Conservation (phyloP, 2,329 filamentous ascomycete genomes). For the Colletotrichum eremochloae region DNA sequence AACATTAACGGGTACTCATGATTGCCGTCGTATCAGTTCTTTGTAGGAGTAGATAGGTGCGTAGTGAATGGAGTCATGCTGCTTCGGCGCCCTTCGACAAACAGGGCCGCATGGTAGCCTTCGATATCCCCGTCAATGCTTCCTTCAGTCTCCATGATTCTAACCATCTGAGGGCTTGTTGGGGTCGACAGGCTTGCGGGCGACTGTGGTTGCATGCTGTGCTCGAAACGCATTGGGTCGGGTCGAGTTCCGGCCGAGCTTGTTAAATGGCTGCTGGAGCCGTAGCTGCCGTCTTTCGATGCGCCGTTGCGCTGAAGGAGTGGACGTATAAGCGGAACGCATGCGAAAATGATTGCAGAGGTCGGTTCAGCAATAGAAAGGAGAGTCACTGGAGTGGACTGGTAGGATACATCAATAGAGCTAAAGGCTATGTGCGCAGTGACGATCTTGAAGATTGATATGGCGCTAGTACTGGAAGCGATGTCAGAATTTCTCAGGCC, state of each 20-base stretch:
- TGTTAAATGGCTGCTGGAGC: neutral
- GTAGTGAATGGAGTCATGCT: no score
- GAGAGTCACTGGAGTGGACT: constrained; percentile 3
- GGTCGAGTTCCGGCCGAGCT: no score
- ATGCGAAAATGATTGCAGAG: constrained; percentile 11
- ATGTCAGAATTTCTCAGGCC: neutral
- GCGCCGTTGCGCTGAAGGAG: neutral
- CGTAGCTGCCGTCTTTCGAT: neutral
- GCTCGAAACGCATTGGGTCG: neutral
- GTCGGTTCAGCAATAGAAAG: constrained; percentile 17
- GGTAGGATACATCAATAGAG: neutral
- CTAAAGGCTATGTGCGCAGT: neutral
- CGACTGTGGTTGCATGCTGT: neutral
- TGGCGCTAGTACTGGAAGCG: constrained; percentile 11
- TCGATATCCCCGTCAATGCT: neutral
- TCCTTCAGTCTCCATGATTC: neutral
- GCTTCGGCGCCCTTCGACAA: no score
- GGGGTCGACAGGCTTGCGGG: neutral
- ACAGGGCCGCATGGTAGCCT: neutral
- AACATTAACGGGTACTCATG: no score
- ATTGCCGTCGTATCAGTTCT: no score
- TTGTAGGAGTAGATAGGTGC: no score
- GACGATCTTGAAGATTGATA: constrained; percentile 8
- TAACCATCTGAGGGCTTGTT: neutral
- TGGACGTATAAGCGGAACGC: constrained; percentile 19